Evolutionary conservation across 2,329 filamentous ascomycete species (phyloP), one percentile per base, ranked within the genome.

Genomic region (Helotiales sp.): DNA sequence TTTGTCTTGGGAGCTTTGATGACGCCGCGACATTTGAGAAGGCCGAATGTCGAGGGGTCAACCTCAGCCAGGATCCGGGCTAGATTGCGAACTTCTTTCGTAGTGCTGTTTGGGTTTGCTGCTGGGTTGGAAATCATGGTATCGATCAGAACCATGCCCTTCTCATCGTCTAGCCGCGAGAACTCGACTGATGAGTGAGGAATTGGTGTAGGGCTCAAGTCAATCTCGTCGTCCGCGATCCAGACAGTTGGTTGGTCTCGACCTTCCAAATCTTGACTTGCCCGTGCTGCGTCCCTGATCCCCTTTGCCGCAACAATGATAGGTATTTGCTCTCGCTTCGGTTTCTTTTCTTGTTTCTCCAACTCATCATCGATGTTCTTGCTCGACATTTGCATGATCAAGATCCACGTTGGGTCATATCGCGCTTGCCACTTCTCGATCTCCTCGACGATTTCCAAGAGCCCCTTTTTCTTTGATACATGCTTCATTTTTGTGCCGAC

Each of bases 331-430:
- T 67, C 45, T 28, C 15, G 15, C 15, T 59, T 34, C 1, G 45
- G 47, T 28, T 67, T 65, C 13, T 61, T 57, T 20, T 47, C 28
- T 28, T 69, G 47, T 49, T 71, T 11, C 13, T 65, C n/a, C 4
- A 74, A 61, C 37, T 68, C 43, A 2, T 64, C 37, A 52, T 73
- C 70, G 47, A 74, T 69, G 22, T 45, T 26, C 13, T 52, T 24
- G 26, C 24, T 50, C 3, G 59, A 57, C 61, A 72, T 70, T 15
- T 61, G 66, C 52, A 72, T 70, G 26, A 72, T 70, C 52, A 73
- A 60, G 2, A 70, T 64, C 73, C 73, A 74, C 28, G 65, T 60
- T 8, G 71, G 71, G 43, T 75, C 73, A 50, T 64, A 75, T 52
- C 65, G 61, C 1, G 40, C 50, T 57, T 73, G 70, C 73, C 73